Evolutionary conservation across 345 rosid species (phyloP).

Genomic region (Hibiscus trionum): DNA sequence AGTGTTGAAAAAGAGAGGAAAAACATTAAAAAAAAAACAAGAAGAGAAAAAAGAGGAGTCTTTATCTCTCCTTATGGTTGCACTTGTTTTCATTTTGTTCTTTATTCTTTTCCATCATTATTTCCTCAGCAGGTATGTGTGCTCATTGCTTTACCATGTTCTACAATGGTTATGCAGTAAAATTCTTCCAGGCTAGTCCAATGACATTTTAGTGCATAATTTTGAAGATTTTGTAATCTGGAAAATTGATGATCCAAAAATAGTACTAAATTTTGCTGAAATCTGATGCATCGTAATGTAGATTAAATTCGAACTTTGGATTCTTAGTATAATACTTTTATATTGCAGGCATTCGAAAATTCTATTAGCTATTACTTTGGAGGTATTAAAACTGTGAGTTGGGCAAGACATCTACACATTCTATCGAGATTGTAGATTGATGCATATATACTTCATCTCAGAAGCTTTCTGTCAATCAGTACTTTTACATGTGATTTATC

Average conservation of each 20-base stretch:
- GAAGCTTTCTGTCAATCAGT: slow-evolving; percentile 37
- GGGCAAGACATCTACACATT: slow-evolving; percentile 20
- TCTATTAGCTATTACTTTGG: slow-evolving; percentile 47
- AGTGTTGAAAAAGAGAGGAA: neutral
- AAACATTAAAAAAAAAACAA: no score
- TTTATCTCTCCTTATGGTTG: slow-evolving; percentile 12
- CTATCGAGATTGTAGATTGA: slow-evolving; percentile 18
- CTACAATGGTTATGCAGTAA: slow-evolving; percentile 11
- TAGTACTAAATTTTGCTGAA: neutral
- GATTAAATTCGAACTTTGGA: neutral
- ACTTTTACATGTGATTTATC: slow-evolving; percentile 34
- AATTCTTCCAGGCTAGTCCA: slow-evolving; percentile 11
- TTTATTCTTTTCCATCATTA: slow-evolving; percentile 13
- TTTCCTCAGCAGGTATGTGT: slow-evolving; percentile 7
- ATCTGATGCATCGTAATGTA: slow-evolving; percentile 4
- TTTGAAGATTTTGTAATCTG: slow-evolving; percentile 12
- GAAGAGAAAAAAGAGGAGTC: slow-evolving; percentile 1
- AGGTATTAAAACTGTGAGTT: slow-evolving; percentile 20
- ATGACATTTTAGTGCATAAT: slow-evolving; percentile 6
- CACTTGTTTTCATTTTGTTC: slow-evolving; percentile 22
- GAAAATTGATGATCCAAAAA: neutral
- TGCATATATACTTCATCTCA: slow-evolving; percentile 23
- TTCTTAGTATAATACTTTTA: neutral
- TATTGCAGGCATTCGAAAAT: slow-evolving; percentile 57
- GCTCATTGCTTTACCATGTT: slow-evolving; percentile 15